Evolutionary conservation across 164 flowering plant genomes (phyloP).

Genomic region (Vitis cinerea): DNA sequence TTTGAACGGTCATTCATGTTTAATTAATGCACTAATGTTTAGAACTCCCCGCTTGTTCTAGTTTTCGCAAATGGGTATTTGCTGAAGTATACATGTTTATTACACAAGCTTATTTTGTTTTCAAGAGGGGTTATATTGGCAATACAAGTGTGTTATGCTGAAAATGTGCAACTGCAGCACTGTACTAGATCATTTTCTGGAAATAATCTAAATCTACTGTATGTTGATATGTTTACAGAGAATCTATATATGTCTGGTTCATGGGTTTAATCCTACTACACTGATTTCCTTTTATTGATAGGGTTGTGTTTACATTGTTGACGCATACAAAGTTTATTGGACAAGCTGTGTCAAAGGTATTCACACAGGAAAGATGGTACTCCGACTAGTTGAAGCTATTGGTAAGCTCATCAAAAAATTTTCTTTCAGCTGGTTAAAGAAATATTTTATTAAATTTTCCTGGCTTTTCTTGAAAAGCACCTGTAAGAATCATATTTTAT

Average conservation of each 20-base stretch:
- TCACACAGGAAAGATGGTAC: slow-evolving; percentile 94
- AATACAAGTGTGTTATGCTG: too few species aligned
- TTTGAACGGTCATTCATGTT: too few species aligned
- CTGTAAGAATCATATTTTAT: neutral
- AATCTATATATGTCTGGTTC: neutral
- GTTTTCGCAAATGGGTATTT: too few species aligned
- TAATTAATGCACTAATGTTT: too few species aligned
- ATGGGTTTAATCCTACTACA: neutral
- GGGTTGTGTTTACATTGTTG: slow-evolving; percentile 89
- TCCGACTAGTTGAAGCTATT: slow-evolving; percentile 91
- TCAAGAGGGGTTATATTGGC: too few species aligned
- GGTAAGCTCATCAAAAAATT: slow-evolving; percentile 47
- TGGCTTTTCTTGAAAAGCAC: neutral
- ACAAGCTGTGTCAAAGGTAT: slow-evolving; percentile 76
- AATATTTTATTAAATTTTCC: neutral
- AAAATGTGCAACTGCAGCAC: too few species aligned
- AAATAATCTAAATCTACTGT: neutral
- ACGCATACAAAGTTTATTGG: slow-evolving; percentile 93
- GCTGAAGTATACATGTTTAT: too few species aligned
- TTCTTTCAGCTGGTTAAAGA: neutral
- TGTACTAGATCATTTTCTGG: neutral
- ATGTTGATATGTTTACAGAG: too few species aligned
- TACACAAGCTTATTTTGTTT: too few species aligned
- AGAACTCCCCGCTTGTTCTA: too few species aligned
- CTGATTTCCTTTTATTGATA: slow-evolving; percentile 22